Evolutionary conservation across 2,329 filamentous ascomycete species (phyloP).

Genomic region (Colletotrichum salicis): DNA sequence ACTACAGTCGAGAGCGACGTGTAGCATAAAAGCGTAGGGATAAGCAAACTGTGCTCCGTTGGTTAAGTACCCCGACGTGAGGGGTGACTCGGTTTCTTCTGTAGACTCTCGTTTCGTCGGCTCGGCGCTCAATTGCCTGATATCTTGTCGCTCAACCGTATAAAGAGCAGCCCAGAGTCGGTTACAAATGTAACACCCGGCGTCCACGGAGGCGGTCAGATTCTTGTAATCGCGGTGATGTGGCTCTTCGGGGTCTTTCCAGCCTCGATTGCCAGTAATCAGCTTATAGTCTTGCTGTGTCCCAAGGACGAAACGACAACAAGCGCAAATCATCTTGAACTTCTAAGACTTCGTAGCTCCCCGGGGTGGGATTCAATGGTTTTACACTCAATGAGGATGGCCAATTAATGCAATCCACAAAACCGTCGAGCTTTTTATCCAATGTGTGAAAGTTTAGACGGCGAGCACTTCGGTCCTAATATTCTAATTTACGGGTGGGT

Average conservation of each 20-base stretch:
- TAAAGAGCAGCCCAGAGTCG: background rate
- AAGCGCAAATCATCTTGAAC: background rate
- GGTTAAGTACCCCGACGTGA: background rate
- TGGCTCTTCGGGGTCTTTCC: rapidly evolving
- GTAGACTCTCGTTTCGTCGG: background rate
- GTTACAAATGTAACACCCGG: background rate
- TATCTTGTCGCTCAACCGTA: background rate
- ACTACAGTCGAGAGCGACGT: background rate
- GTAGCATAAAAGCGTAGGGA: background rate
- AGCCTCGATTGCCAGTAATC: background rate
- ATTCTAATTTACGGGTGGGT: background rate
- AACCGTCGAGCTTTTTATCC: no score
- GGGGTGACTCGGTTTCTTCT: background rate
- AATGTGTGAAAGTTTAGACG: no score
- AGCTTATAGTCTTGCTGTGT: background rate
- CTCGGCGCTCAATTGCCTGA: background rate
- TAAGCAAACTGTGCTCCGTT: background rate
- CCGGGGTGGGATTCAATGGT: no score
- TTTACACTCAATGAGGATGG: no score
- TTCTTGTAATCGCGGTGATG: background rate
- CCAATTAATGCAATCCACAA: background rate
- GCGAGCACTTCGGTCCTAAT: no score
- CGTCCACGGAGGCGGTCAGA: background rate
- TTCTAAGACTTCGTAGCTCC: background rate
- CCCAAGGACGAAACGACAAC: background rate